Base-by-base conservation (phyloP, 78 protist genomes). In the Parvularia atlantis region DNA sequence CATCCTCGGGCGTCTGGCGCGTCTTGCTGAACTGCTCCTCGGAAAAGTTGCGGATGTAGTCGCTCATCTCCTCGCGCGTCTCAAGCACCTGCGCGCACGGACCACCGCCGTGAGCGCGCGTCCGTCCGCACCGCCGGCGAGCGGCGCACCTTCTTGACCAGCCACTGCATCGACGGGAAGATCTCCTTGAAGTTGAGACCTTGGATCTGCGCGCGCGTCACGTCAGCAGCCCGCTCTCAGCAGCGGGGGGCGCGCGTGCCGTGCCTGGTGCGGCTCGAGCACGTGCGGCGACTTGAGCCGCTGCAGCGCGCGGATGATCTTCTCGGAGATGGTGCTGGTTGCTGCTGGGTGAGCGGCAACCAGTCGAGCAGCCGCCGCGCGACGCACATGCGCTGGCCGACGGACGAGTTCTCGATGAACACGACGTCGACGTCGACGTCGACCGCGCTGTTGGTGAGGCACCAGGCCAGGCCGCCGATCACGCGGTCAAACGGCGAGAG, bases 391-490 rank as follows among this genome's bases (percentile, higher is more conserved):
- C 78, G 85, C 40, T 85, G 86, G 1, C 89, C 76, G 28, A 90
- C 68, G 26, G 77, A 80, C 71, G 88, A 44, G 48, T 84, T 82
- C 67, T 94, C 98, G 64, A 53, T 77, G 74, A 90, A 94, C 64
- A 78, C 63, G 6, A 90, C 30, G 66, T 85, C 95, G 28, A 87
- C 86, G 37, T 92, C 95, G 24, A 92, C 84, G 54, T 84, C 88
- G 28, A 71, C 84, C 36, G 84, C 76, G n/a, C 72, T 62, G 28
- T 76, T 69, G 33, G 73, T 67, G 69, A 92, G 83, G 64, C 88
- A 74, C 98, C 98, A 94, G 1, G 89, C 84, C 69, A 94, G 72
- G 50, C 98, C 98, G 35, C 98, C 98, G 1, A 90, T 82, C 17
- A 83, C 83, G 52, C 83, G 82, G 73, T 94, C 98, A 41, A 94